Evolutionary conservation across 805 yeast genomes (phyloP), one percentile per base, ranked within the genome.

Genomic region (Sungouiozyma ichnusensis): DNA sequence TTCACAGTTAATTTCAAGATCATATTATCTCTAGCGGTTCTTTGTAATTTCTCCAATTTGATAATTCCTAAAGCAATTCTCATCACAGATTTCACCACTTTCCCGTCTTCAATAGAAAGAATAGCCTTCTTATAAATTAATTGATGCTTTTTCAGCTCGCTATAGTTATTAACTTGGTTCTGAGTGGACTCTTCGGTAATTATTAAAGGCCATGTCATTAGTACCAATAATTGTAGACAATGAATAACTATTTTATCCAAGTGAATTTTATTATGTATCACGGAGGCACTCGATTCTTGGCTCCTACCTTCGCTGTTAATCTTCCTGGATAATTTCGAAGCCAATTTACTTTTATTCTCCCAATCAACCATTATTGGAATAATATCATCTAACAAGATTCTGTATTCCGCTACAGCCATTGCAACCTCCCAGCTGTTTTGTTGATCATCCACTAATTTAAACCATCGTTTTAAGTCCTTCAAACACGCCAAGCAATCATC

Each of bases 381-480:
- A 41, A 92, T 61, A 61, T 90, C 97, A 50, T 76, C 77, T 1
- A 68, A 57, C 4, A 90, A 80, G 9, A 92, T 67, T 1, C 82
- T 81, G 13, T 83, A 77, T 41, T 84, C 90, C 4, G 86, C 83
- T 48, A 94, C 81, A 1, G 95, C 95, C 39, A 84, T 70, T 0
- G 95, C 94, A 4, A 90, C 96, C 46, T 81, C 86, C 70, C 78
- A 80, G 14, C 79, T 68, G 41, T 75, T 70, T 40, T 76, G 71
- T 35, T 71, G 71, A 43, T 85, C 92, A 60, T 90, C 97, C 37
- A 85, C 88, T 1, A 81, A 69, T 49, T 77, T 78, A 41, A 92
- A 73, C 96, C 97, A 90, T 51, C 83, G 71, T 57, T 85, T 86
- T 47, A 92, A 62, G 62, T 92, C 98, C 51, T 83, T 81, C 27